A percentile compares a stretch with the other conserved stretches of the same genome.
These are phyloP conservation scores for Irpex rosettiformis DNA, from an alignment of 1,284 basidiomycete species.

Conservation along the genomic window DNA sequence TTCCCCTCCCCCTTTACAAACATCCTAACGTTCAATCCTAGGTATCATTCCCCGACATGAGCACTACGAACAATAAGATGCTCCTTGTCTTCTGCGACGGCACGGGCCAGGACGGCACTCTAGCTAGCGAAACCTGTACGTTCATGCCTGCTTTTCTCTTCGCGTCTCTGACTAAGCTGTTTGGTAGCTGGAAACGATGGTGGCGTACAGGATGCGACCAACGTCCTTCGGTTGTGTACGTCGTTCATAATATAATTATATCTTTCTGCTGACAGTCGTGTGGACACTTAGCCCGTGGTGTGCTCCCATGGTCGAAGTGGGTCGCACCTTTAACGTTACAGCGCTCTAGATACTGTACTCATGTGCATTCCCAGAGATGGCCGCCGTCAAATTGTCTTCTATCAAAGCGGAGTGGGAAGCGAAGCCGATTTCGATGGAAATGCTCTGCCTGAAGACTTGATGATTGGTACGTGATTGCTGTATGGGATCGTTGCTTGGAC, in stretches of 20 bases:
- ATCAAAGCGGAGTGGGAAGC: slow-evolving; percentile 25
- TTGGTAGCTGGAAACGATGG: neutral
- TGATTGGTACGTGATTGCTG: slow-evolving; percentile 2
- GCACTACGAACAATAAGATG: slow-evolving; percentile 2
- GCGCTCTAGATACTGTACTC: neutral
- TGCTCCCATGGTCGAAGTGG: neutral
- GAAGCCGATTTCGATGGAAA: slow-evolving; percentile 21
- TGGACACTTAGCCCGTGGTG: neutral
- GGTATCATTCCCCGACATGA: neutral
- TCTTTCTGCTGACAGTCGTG: neutral
- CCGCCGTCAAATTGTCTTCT: slow-evolving; percentile 20
- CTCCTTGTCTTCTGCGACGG: slow-evolving; percentile 10
- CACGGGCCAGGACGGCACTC: slow-evolving; percentile 3
- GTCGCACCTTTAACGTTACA: neutral
- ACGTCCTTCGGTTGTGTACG: slow-evolving; percentile 4
- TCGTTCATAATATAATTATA: neutral
- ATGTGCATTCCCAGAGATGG: neutral
- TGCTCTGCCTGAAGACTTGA: neutral
- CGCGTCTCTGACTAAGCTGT: too few species aligned
- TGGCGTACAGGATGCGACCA: slow-evolving; percentile 3
- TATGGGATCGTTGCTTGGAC: neutral
- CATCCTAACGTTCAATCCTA: neutral
- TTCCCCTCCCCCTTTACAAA: neutral
- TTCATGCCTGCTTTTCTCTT: neutral
- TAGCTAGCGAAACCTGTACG: slow-evolving; percentile 1